These are phyloP conservation scores for Stylonectria norvegica DNA, from an alignment of 2,329 filamentous ascomycete genomes.

Conservation along the genomic window DNA sequence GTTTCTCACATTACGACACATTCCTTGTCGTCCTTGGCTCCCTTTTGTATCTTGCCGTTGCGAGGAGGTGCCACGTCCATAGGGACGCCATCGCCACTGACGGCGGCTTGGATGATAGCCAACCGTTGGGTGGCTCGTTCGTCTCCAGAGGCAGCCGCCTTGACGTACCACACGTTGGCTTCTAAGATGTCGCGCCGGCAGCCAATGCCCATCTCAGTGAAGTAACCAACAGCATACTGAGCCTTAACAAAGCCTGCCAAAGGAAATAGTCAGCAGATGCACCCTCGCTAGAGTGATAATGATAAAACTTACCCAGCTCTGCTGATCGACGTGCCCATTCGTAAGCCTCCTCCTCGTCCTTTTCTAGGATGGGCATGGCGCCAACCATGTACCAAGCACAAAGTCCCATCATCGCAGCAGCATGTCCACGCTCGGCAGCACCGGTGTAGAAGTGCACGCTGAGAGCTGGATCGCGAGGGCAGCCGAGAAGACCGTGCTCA, in stretches of 20 bases:
- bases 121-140: slow-evolving; percentile 84
- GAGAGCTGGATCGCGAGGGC: slow-evolving; percentile 84
- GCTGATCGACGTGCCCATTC: slow-evolving; percentile 91
- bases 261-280: slow-evolving; percentile 10
- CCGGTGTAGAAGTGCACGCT: slow-evolving; percentile 97
- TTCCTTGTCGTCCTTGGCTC: slow-evolving; percentile 50
- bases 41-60: slow-evolving; percentile 50
- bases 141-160: slow-evolving; percentile 87
- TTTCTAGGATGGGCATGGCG: slow-evolving; percentile 85
- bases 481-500: slow-evolving; percentile 83
- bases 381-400: slow-evolving; percentile 99
- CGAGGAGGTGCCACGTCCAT: slow-evolving; percentile 56
- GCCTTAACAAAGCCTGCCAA: slow-evolving; percentile 63
- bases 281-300: not conserved
- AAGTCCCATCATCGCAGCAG: slow-evolving; percentile 93
- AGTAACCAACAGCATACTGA: slow-evolving; percentile 95
- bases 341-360: slow-evolving; percentile 93
- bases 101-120: slow-evolving; percentile 80
- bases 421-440: slow-evolving; percentile 79
- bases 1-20: slow-evolving; percentile 54
- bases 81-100: slow-evolving; percentile 53
- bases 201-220: slow-evolving; percentile 97
- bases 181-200: slow-evolving; percentile 92
- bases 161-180: slow-evolving; percentile 98
- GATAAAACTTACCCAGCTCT: slow-evolving; percentile 65